Evolutionary conservation across 768 basidiomycete species (phyloP), one percentile per base, ranked within the genome.

Genomic region (Tulasnella calospora): DNA sequence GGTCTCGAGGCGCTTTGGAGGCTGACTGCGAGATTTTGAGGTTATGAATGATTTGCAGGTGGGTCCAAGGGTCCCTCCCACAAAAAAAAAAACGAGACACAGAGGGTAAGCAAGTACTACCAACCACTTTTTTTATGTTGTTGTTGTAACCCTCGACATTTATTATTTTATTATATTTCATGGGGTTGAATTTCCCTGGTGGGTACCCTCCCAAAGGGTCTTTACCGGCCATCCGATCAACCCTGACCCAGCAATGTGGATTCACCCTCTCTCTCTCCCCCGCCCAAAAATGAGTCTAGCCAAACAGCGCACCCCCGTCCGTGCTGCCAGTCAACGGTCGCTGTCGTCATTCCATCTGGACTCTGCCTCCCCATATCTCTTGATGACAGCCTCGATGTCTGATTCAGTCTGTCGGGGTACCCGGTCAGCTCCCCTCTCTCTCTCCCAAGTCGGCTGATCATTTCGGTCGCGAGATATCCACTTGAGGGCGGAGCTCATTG

Each of bases 201-300:
- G 10, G 19, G 30, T 35, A 67, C 61, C 61, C 33, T 67, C 15
- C 33, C 61, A 27, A 67, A 67, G 27, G 61, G 61, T 23, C 27
- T 27, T 67, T 67, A 67, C 61, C 61, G 61, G 61, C 61, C 61
- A 67, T 67, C 61, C 61, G 61, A 67, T 67, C 61, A 67, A 67
- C 61, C 61, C 61, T 67, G 61, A 30, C 61, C 61, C 61, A 33
- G 30, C 61, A 67, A 17, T 35, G 1, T 12, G 61, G 61, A 51
- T 23, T 51, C 51, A 51, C 51, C 51, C 51, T 51, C 51, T 51
- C 61, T 9, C 55, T 8, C 55, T n/a, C 55, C 55, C 61, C 61
- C 61, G 61, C 61, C 61, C 61, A 67, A 67, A 67, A 67, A 67
- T 67, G 61, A 67, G 61, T 67, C 61, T 67, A 67, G 61, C 61